Percentiles rank a stretch among this genome's conserved stretches.
These are phyloP conservation scores for Protomyces inouyei DNA, from an alignment of 1,139 yeast species.

Conservation along the genomic window DNA sequence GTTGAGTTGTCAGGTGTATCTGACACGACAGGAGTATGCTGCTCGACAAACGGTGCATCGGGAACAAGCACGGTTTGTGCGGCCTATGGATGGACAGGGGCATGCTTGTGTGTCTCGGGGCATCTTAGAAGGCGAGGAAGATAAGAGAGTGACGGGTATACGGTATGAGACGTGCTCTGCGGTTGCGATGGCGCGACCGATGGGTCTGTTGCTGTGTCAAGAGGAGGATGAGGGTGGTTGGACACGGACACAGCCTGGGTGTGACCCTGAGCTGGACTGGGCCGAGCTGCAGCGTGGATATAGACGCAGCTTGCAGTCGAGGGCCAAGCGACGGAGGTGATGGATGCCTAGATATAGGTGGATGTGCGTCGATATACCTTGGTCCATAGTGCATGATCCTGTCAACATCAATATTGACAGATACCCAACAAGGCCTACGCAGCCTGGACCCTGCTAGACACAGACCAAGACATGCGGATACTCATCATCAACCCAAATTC, in stretches of 20 bases:
- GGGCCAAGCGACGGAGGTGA: not conserved
- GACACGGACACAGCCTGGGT: not conserved
- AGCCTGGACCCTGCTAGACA: not conserved
- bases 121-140: too few relatives aligned
- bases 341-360: too few relatives aligned
- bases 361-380: too few relatives aligned
- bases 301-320: not conserved
- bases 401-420: too few relatives aligned
- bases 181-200: not conserved
- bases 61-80: too few relatives aligned
- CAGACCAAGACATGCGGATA: constrained; percentile 1
- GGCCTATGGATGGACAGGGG: too few relatives aligned
- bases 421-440: not conserved
- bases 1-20: not conserved
- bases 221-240: not conserved
- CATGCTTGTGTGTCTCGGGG: too few relatives aligned
- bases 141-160: not conserved
- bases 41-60: not conserved
- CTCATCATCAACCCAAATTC: constrained; percentile 20
- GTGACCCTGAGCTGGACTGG: not conserved
- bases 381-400: too few relatives aligned
- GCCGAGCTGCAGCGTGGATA: not conserved
- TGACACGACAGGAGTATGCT: not conserved
- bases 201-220: not conserved
- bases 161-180: not conserved